phyloP scores from a whole-genome alignment of 2,329 filamentous ascomycete genomes.

The Phyllachora maydis region DNA sequence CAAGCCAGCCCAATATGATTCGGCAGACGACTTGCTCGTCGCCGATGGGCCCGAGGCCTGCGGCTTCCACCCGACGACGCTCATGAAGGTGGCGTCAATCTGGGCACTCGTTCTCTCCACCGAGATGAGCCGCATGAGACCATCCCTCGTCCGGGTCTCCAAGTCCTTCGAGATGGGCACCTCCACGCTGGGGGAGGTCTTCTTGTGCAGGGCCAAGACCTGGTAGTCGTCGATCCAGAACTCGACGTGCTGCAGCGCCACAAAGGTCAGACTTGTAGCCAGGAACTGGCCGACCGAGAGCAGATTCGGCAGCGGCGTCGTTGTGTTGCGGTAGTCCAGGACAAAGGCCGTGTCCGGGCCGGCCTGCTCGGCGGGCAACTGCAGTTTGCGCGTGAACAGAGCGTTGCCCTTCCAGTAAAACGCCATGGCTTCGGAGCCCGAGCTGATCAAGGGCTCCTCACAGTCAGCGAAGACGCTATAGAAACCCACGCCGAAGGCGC shows the following conservation, averaged over 20 bases:
- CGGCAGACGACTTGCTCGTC: slow-evolving; percentile 19
- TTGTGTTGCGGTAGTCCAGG: slow-evolving; percentile 78
- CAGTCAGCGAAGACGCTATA: slow-evolving; percentile 98
- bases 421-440: slow-evolving; percentile 81
- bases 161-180: slow-evolving; percentile 60
- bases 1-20: no score
- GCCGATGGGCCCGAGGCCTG: slow-evolving; percentile 24
- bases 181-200: slow-evolving; percentile 55
- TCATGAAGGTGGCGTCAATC: slow-evolving; percentile 82
- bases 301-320: slow-evolving; percentile 69
- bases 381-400: slow-evolving; percentile 74
- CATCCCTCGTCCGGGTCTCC: slow-evolving; percentile 65
- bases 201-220: slow-evolving; percentile 63
- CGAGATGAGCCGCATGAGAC: slow-evolving; percentile 67
- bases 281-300: slow-evolving; percentile 80
- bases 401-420: slow-evolving; percentile 99
- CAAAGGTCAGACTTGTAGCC: slow-evolving; percentile 88
- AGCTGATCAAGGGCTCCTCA: slow-evolving; percentile 92
- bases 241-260: slow-evolving; percentile 71
- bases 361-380: slow-evolving; percentile 44
- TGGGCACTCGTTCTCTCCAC: slow-evolving; percentile 76
- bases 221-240: slow-evolving; percentile 80
- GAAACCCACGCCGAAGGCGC: slow-evolving; percentile 94
- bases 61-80: slow-evolving; percentile 67
- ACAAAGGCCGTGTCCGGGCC: slow-evolving; percentile 74